Conservation (phyloP, 768 basidiomycete genomes). For the Kondoa subrosea region DNA sequence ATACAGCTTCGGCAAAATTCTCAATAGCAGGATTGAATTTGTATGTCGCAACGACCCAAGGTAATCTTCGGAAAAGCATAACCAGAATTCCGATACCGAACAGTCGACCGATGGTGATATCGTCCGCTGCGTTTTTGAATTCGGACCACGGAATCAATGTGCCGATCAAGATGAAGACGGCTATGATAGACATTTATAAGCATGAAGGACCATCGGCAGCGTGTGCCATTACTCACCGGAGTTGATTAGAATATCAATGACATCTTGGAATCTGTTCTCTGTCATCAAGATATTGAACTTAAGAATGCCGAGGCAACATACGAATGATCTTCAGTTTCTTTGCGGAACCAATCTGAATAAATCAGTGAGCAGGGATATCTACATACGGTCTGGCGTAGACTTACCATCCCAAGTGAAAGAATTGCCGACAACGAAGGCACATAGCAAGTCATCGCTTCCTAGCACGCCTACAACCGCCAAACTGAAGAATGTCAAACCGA, state of each 20-base stretch:
- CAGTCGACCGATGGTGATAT: constrained; percentile 33
- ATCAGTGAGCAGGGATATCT: background rate
- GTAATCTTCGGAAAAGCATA: constrained; percentile 32
- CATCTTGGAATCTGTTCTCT: constrained; percentile 27
- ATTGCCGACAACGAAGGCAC: constrained; percentile 32
- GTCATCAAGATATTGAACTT: background rate
- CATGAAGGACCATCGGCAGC: constrained; percentile 8
- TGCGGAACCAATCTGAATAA: constrained; percentile 26
- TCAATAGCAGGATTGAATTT: constrained; percentile 31
- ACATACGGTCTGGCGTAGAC: constrained; percentile 4
- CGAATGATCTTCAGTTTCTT: constrained; percentile 31
- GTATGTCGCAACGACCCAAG: constrained; percentile 32
- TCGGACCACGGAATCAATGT: constrained; percentile 30
- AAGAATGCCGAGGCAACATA: background rate
- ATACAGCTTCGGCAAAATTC: constrained; percentile 28
- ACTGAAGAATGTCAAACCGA: constrained; percentile 23
- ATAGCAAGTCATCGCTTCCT: constrained; percentile 36
- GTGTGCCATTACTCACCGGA: background rate
- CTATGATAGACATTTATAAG: no score
- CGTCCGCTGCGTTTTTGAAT: constrained; percentile 6
- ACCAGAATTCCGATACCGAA: constrained; percentile 33
- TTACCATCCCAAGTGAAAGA: constrained; percentile 31
- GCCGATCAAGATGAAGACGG: constrained; percentile 34
- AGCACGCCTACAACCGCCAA: constrained; percentile 32
- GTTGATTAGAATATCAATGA: constrained; percentile 30